These are phyloP conservation scores for Colletotrichum zoysiae DNA, from an alignment of 2,329 filamentous ascomycete genomes.

Conservation along the genomic window DNA sequence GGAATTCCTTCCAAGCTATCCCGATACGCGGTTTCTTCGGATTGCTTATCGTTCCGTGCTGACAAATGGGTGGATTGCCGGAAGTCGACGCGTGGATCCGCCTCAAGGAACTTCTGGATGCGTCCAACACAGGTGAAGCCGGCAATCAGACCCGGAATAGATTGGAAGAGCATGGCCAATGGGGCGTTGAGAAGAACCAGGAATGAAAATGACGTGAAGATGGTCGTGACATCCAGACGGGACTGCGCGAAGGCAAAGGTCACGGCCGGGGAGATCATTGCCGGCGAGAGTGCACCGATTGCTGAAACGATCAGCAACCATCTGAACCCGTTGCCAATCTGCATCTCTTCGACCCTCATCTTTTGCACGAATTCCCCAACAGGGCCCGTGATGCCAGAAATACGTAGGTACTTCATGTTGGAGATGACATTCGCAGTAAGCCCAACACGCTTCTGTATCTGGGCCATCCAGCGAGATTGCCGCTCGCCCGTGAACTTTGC, in stretches of 20 bases:
- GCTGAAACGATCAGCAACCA: slow-evolving; percentile 46
- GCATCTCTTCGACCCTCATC: slow-evolving; percentile 46
- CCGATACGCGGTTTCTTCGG: slow-evolving; percentile 36
- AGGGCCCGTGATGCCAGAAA: slow-evolving; percentile 49
- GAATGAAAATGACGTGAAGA: slow-evolving; percentile 52
- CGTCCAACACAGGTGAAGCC: slow-evolving; percentile 51
- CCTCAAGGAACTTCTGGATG: slow-evolving; percentile 55
- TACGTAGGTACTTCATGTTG: slow-evolving; percentile 47
- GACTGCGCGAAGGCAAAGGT: slow-evolving; percentile 48
- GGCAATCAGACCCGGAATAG: slow-evolving; percentile 49
- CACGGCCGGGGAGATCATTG: slow-evolving; percentile 52
- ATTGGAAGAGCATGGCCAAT: slow-evolving; percentile 50
- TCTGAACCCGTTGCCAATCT: slow-evolving; percentile 44
- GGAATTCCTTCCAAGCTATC: slow-evolving; percentile 25
- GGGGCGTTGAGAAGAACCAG: slow-evolving; percentile 52
- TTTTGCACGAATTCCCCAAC: slow-evolving; percentile 45
- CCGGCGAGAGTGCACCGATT: slow-evolving; percentile 51
- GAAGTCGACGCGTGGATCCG: slow-evolving; percentile 45
- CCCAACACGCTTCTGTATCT: slow-evolving; percentile 48
- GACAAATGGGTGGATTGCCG: slow-evolving; percentile 38
- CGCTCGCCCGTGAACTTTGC: slow-evolving; percentile 43
- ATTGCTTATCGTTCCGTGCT: slow-evolving; percentile 10
- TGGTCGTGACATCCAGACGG: slow-evolving; percentile 45
- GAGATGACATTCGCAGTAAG: slow-evolving; percentile 44
- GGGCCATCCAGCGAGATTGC: slow-evolving; percentile 49